Conservation (phyloP, 108 stramenopile genomes). For the Cyclostephanos tholiformis region DNA sequence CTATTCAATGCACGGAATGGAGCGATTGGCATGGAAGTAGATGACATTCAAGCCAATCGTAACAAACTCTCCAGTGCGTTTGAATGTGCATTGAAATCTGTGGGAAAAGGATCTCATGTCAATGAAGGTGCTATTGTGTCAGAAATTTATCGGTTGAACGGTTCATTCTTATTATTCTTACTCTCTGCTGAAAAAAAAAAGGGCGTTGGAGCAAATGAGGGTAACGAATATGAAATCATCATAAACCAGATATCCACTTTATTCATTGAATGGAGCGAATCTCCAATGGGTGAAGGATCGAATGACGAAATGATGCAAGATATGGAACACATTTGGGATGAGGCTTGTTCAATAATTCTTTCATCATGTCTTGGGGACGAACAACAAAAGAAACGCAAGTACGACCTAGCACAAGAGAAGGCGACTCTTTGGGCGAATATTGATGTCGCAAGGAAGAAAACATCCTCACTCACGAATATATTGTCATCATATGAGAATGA, state of each 20-base stretch:
- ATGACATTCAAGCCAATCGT: not conserved
- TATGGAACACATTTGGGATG: constrained; percentile 42
- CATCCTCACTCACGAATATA: constrained; percentile 36
- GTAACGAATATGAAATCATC: constrained; percentile 2
- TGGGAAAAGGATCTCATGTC: constrained; percentile 74
- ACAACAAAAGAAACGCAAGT: constrained; percentile 9
- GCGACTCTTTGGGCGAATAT: constrained; percentile 40
- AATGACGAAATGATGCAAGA: constrained; percentile 54
- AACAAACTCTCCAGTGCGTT: constrained; percentile 53
- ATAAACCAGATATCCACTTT: constrained; percentile 30
- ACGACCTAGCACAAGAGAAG: constrained; percentile 48
- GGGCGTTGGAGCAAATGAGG: constrained; percentile 1
- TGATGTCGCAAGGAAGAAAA: constrained; percentile 42
- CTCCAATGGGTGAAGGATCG: constrained; percentile 51
- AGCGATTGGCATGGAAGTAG: constrained; percentile 14
- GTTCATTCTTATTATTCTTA: constrained; percentile 29
- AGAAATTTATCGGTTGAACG: constrained; percentile 49
- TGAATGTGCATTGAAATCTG: constrained; percentile 46
- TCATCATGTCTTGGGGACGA: constrained; percentile 16
- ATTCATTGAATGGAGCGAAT: constrained; percentile 40
- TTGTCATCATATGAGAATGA: constrained; percentile 69
- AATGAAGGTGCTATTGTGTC: constrained; percentile 58
- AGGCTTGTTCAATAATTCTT: constrained; percentile 28
- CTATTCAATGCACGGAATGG: not conserved
- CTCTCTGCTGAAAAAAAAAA: constrained; percentile 20